These are phyloP conservation scores for Epichloe hybrida DNA, from an alignment of 2,329 filamentous ascomycete genomes.

Conservation along the genomic window DNA sequence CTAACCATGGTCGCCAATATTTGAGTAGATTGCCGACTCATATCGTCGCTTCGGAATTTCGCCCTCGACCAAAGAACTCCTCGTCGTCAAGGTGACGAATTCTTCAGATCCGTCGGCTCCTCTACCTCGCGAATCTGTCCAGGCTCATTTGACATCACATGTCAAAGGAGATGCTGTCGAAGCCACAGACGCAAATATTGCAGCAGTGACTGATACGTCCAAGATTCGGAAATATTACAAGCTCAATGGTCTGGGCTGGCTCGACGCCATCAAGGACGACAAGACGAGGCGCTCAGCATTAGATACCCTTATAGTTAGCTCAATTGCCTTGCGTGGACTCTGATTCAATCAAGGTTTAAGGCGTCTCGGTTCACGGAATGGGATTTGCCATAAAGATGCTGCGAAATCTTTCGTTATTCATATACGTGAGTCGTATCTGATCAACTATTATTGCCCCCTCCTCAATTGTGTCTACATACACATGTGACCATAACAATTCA, in stretches of 20 bases:
- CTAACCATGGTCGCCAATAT: neutral
- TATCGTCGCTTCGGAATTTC: conserved; percentile 80
- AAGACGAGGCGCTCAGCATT: conserved; percentile 37
- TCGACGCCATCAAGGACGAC: conserved; percentile 32
- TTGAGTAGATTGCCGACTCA: conserved; percentile 66
- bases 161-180: conserved; percentile 47
- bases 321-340: conserved; percentile 51
- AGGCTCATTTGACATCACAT: conserved; percentile 43
- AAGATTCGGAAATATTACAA: conserved; percentile 81
- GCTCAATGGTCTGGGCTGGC: conserved; percentile 46
- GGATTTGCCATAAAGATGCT: neutral
- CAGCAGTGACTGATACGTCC: conserved; percentile 44
- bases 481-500: neutral
- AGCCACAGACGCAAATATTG: conserved; percentile 52
- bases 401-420: neutral
- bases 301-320: conserved; percentile 57
- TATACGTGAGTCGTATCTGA: neutral
- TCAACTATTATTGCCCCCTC: neutral
- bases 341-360: conserved; percentile 7
- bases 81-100: conserved; percentile 66
- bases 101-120: conserved; percentile 27
- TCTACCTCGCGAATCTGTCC: conserved; percentile 32
- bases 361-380: neutral
- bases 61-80: conserved; percentile 54
- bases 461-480: neutral